A percentile compares a stretch with the other conserved stretches of the same genome.
These are phyloP conservation scores for Rhynchosporium agropyri DNA, from an alignment of 2,329 filamentous ascomycete species.

Conservation along the genomic window DNA sequence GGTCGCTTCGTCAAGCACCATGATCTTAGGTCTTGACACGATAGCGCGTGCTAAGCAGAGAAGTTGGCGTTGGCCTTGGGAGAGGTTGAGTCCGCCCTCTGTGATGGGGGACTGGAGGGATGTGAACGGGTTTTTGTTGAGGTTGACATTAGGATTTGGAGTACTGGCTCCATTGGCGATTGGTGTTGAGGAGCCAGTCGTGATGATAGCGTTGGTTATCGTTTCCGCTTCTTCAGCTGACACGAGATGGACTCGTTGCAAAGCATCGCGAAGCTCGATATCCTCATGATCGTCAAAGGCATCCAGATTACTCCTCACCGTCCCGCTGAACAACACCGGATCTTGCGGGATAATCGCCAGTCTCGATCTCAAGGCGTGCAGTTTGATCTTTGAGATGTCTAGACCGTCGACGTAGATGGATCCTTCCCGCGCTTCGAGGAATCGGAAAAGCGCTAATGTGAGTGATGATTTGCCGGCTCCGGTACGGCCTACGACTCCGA, in stretches of 20 bases:
- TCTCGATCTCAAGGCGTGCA: slow-evolving; percentile 71
- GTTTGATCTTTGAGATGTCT: slow-evolving; percentile 71
- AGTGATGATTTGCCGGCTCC: slow-evolving; percentile 78
- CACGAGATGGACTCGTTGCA: slow-evolving; percentile 68
- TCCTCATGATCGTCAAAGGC: slow-evolving; percentile 73
- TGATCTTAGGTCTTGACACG: slow-evolving; percentile 71
- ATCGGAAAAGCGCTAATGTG: slow-evolving; percentile 76
- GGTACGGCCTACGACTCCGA: slow-evolving; percentile 78
- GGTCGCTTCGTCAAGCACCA: slow-evolving; percentile 81
- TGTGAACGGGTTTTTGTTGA: slow-evolving; percentile 67
- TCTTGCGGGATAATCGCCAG: slow-evolving; percentile 84
- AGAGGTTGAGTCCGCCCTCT: slow-evolving; percentile 74
- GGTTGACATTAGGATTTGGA: slow-evolving; percentile 40
- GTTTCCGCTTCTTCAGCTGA: slow-evolving; percentile 20
- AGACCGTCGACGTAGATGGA: slow-evolving; percentile 71
- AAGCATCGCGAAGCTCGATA: slow-evolving; percentile 67
- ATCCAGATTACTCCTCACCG: slow-evolving; percentile 75
- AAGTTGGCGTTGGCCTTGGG: slow-evolving; percentile 75
- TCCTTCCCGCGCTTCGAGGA: slow-evolving; percentile 69
- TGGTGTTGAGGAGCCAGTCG: slow-evolving; percentile 44
- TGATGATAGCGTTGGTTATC: slow-evolving; percentile 22
- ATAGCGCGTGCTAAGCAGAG: slow-evolving; percentile 75
- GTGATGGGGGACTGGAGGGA: slow-evolving; percentile 65
- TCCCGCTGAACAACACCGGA: slow-evolving; percentile 80
- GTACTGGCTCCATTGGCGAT: slow-evolving; percentile 30